These are phyloP conservation scores for Anastatica hierochuntica DNA, from an alignment of 345 rosid genomes.

Conservation along the genomic window DNA sequence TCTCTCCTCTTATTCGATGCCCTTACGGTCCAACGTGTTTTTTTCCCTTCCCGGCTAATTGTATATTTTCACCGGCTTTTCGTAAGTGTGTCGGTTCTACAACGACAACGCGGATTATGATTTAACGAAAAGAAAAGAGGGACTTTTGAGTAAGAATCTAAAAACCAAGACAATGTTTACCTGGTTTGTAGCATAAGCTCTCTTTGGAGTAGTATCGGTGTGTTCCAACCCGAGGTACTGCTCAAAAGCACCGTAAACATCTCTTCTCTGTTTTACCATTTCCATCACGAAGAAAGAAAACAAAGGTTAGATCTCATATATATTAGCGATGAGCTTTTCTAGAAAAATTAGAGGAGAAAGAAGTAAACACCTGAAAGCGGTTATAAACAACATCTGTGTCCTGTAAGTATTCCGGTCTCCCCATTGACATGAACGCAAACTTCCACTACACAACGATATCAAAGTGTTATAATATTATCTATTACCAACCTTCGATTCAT, in stretches of 20 bases:
- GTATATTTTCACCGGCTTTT: conserved; percentile 72
- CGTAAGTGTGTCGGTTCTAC: conserved; percentile 62
- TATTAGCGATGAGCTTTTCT: not conserved
- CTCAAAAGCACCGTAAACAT: conserved; percentile 93
- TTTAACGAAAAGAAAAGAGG: not conserved
- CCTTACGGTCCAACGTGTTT: too few relatives aligned
- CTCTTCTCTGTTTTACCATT: conserved; percentile 52
- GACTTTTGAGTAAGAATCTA: not conserved
- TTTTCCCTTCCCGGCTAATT: too few relatives aligned
- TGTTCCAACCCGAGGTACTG: conserved; percentile 97
- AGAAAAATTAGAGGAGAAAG: not conserved
- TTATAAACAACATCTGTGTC: conserved; percentile 68
- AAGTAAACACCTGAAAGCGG: conserved; percentile 66
- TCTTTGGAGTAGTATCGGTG: conserved; percentile 64
- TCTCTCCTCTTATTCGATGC: too few relatives aligned
- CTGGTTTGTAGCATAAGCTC: conserved; percentile 72
- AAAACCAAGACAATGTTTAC: conserved; percentile 19
- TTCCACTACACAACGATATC: conserved; percentile 59
- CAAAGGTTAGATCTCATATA: not conserved
- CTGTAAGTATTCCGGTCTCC: conserved; percentile 85
- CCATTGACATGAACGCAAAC: conserved; percentile 77
- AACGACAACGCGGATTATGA: not conserved
- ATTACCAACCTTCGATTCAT: not conserved
- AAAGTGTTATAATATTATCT: not conserved
- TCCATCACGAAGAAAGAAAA: not conserved